Base-by-base conservation (phyloP, 176 grass and related monocot genomes). In the Leersia perrieri region DNA sequence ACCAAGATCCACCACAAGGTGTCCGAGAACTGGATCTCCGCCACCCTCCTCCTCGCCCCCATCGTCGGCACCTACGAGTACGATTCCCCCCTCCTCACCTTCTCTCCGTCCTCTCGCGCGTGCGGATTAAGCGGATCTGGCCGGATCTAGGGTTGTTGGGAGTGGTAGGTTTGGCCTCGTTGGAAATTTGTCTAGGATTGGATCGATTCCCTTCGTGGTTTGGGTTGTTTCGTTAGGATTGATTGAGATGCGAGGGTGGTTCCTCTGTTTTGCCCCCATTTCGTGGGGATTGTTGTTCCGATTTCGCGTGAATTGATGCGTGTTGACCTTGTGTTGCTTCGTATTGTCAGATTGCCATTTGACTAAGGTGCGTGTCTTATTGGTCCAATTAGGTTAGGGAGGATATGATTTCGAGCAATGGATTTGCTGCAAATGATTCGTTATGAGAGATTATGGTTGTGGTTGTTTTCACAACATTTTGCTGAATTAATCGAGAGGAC, bases 1-100 rank as follows among this genome's bases (percentile, higher is more conserved):
- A 85, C 86, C 82, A 99, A 99, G 90, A 91, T 99, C 90, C 92
- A 95, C 88, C 96, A 93, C 75, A 99, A 95, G 96, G 92, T 99
- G 55, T 84, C 93, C 29, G 96, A 99, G 90, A 99, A 99, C 90
- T 99, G 96, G 96, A 84, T 99, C 88, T 93, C 76, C 64, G 96
- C 93, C 57, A 93, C 90, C 29, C 93, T 99, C 23, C 84, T 99
- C 76, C 47, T 99, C 82, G 4, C 57, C 70, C 93, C 93, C 30
- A 29, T 99, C 87, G 6, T 99, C 79, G 96, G 90, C 44, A 95
- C 92, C 84, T 99, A 99, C 89, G 76, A 87, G 96, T 93, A 91
- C 75, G 89, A 22, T 22, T 13, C 33, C 44, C 27, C 32, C 66
- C 0, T 25, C 11, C 33, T 74, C 27, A 1, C 4, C 22, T 3